Evolutionary conservation across 371 early-diverging fungal genomes (phyloP).

Genomic region (Lichtheimia ornata): DNA sequence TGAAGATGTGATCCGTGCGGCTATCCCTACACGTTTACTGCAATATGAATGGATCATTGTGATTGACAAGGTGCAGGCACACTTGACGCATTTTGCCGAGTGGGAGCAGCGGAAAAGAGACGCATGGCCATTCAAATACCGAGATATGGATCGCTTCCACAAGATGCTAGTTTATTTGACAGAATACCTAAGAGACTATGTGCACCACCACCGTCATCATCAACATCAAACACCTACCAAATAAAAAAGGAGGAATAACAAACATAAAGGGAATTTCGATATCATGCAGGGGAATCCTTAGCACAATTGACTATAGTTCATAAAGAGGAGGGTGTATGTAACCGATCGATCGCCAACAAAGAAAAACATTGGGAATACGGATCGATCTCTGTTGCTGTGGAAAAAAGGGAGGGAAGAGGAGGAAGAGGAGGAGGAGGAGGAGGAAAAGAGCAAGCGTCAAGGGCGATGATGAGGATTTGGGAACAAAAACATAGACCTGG

Average conservation of each 20-base stretch:
- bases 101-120: constrained; percentile 36
- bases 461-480: no score
- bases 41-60: constrained; percentile 25
- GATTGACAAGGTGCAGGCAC: constrained; percentile 24
- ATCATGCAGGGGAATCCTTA: background rate
- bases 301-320: background rate
- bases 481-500: no score
- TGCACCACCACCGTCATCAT: background rate
- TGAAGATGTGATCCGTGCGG: constrained; percentile 27
- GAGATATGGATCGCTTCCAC: constrained; percentile 7
- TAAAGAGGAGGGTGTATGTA: no score
- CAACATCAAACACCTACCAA: background rate
- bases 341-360: no score
- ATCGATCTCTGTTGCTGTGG: no score
- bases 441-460: no score
- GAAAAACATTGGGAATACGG: no score
- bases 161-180: background rate
- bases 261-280: background rate
- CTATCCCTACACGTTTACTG: constrained; percentile 27
- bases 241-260: background rate
- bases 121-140: constrained; percentile 27
- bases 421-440: no score
- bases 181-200: constrained; percentile 7
- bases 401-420: no score
- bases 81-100: constrained; percentile 36